phyloP scores from a whole-genome alignment of 768 basidiomycete species.

The Leccinum sublutescens region DNA sequence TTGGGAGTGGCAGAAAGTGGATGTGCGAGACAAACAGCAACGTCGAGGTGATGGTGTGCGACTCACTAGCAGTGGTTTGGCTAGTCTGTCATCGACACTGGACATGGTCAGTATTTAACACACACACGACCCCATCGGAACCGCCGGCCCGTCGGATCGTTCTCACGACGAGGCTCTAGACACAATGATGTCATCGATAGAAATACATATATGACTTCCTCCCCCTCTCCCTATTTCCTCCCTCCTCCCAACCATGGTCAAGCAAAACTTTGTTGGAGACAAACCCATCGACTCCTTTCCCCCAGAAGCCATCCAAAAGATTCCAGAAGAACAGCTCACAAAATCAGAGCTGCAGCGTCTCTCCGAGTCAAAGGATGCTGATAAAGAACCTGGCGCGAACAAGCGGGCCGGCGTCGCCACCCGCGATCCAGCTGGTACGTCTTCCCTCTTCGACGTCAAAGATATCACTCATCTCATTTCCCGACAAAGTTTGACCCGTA shows the following conservation, averaged over 20 bases:
- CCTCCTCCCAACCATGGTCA: conserved; percentile 6
- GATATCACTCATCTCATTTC: background rate
- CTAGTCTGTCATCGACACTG: background rate
- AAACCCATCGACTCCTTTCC: conserved; percentile 26
- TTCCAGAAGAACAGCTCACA: conserved; percentile 14
- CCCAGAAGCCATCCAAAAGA: conserved; percentile 16
- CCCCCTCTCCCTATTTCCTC: no score
- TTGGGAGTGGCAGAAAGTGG: background rate
- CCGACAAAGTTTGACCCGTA: conserved; percentile 17
- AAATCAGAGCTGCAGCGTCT: no score
- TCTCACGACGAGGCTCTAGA: no score
- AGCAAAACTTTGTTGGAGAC: conserved; percentile 29
- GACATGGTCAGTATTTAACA: background rate
- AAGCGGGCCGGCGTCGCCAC: conserved; percentile 30
- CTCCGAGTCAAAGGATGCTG: no score
- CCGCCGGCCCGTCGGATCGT: no score
- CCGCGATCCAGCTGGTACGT: conserved; percentile 19
- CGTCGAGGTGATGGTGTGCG: background rate
- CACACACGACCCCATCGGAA: no score
- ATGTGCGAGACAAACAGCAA: background rate
- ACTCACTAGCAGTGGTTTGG: background rate
- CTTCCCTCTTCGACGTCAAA: no score
- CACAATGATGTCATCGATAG: conserved; percentile 8
- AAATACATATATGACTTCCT: no score
- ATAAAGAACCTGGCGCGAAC: conserved; percentile 6